Conservation (phyloP, 176 grass and related monocot species). For the Saccharum officinarum region DNA sequence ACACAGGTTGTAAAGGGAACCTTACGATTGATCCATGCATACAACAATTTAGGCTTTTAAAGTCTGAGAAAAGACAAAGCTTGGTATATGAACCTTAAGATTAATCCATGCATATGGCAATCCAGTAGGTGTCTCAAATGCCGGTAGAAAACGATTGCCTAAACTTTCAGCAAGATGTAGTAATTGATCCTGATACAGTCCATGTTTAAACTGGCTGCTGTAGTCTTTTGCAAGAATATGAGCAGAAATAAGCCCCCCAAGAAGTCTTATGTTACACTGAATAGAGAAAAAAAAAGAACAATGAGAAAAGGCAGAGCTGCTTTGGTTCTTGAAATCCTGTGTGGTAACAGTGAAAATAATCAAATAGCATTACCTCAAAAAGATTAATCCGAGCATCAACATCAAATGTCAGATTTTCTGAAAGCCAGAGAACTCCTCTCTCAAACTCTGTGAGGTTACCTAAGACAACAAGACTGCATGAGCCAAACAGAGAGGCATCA, state of each 20-base stretch:
- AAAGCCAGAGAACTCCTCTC: constrained; percentile 87
- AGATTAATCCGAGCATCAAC: constrained; percentile 92
- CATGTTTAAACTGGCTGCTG: constrained; percentile 58
- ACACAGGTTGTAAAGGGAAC: constrained; percentile 11
- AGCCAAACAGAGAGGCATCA: constrained; percentile 81
- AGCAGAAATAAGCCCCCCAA: constrained; percentile 97
- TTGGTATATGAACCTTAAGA: constrained; percentile 66
- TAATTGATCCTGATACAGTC: constrained; percentile 79
- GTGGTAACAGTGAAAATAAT: background rate
- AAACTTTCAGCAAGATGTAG: constrained; percentile 87
- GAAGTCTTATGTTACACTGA: constrained; percentile 98
- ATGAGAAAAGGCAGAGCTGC: constrained; percentile 22
- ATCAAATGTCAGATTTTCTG: constrained; percentile 89
- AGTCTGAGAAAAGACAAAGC: constrained; percentile 21
- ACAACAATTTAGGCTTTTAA: constrained; percentile 48
- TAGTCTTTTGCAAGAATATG: constrained; percentile 93
- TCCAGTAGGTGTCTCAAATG: constrained; percentile 94
- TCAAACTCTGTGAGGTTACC: constrained; percentile 96
- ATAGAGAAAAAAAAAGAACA: constrained; percentile 30
- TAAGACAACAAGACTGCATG: constrained; percentile 98
- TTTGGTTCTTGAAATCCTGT: constrained; percentile 18
- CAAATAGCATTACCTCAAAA: constrained; percentile 71
- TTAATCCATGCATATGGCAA: constrained; percentile 99
- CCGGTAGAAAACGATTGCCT: constrained; percentile 77
- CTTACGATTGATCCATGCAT: constrained; percentile 74